Percentiles rank a stretch among this genome's conserved stretches.
Evolutionary conservation across 306 rosid species (phyloP).

Genomic region (Acacia melanoxylon): DNA sequence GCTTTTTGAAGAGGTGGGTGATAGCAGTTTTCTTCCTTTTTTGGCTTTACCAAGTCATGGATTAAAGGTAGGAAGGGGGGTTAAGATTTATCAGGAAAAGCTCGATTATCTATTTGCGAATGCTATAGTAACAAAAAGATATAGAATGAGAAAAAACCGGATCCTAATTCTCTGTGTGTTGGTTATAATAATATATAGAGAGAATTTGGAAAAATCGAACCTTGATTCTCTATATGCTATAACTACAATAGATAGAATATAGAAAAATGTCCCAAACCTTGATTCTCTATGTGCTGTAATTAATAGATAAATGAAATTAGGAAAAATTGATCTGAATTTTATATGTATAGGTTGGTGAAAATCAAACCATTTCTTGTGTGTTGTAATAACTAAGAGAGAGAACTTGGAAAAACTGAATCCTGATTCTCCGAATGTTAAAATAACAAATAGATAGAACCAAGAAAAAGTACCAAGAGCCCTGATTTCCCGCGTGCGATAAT

Average conservation of each 20-base stretch:
- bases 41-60: slow-evolving; percentile 80
- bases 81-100: background rate
- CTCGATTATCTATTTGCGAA: background rate
- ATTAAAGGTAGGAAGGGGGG: slow-evolving; percentile 22
- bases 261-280: no score
- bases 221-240: background rate
- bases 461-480: no score
- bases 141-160: background rate
- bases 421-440: no score
- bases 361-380: no score
- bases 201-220: background rate
- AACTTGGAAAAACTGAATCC: no score
- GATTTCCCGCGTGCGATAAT: background rate
- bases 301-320: no score
- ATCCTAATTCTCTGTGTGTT: background rate
- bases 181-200: no score
- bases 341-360: no score
- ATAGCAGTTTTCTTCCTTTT: slow-evolving; percentile 53
- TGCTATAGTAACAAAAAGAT: background rate
- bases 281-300: no score
- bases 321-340: no score
- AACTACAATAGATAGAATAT: no score
- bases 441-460: background rate
- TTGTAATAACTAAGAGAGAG: no score
- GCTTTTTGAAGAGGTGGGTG: slow-evolving; percentile 54